Conservation (phyloP, 768 basidiomycete species). For the Tricholoma flavovirens region DNA sequence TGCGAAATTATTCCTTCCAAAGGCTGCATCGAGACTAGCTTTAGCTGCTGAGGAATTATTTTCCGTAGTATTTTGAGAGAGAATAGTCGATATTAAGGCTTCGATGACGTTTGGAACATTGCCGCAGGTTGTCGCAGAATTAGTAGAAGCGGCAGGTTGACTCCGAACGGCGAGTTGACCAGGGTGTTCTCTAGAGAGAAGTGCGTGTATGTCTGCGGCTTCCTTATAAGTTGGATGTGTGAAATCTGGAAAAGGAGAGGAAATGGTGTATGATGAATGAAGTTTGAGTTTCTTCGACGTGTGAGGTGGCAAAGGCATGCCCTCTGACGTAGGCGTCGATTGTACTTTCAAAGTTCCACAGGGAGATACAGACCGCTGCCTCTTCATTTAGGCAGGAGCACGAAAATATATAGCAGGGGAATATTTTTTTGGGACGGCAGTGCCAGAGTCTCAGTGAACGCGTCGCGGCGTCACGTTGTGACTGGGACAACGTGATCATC, state of each 20-base stretch:
- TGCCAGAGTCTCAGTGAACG: neutral
- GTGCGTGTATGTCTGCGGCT: conserved; percentile 30
- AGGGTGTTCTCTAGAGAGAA: conserved; percentile 35
- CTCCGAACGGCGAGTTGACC: conserved; percentile 24
- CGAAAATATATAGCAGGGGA: too few species aligned
- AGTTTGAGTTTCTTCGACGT: conserved; percentile 47
- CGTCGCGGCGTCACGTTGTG: neutral
- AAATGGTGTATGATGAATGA: conserved; percentile 32
- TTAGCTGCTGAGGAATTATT: conserved; percentile 49
- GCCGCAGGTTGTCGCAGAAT: conserved; percentile 42
- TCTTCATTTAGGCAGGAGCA: neutral
- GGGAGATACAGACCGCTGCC: conserved; percentile 6
- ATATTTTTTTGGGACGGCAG: too few species aligned
- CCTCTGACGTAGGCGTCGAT: neutral
- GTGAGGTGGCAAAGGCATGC: conserved; percentile 8
- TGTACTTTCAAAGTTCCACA: neutral
- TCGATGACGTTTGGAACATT: conserved; percentile 50
- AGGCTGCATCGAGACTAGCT: conserved; percentile 36
- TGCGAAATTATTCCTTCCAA: conserved; percentile 46
- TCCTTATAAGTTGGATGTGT: conserved; percentile 39
- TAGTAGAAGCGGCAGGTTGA: conserved; percentile 19
- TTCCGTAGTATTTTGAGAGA: conserved; percentile 55
- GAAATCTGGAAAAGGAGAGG: conserved; percentile 46
- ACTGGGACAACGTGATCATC: neutral
- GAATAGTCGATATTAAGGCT: conserved; percentile 50